Conservation (phyloP, 1,284 basidiomycete species). For the Nidula niveotomentosa region DNA sequence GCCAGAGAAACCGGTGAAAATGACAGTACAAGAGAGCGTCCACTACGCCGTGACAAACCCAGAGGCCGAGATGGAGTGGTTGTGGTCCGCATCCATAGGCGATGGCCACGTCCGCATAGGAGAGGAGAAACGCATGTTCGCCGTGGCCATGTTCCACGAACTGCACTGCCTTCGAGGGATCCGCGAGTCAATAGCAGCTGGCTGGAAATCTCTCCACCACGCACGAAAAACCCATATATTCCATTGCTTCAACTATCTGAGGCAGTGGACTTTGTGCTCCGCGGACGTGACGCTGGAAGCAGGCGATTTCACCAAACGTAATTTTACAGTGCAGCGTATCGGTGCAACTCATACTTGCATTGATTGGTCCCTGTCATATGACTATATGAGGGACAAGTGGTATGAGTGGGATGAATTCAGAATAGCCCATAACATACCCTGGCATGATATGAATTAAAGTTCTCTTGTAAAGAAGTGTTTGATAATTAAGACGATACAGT, state of each 20-base stretch:
- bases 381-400: slow-evolving; percentile 27
- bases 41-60: slow-evolving; percentile 20
- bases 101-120: slow-evolving; percentile 34
- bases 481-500: no score
- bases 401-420: slow-evolving; percentile 26
- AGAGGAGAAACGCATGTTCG: slow-evolving; percentile 26
- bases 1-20: slow-evolving; percentile 16
- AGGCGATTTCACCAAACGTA: slow-evolving; percentile 37
- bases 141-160: slow-evolving; percentile 33
- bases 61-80: slow-evolving; percentile 32
- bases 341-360: slow-evolving; percentile 42
- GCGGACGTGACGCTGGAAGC: slow-evolving; percentile 43
- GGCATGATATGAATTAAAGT: slow-evolving; percentile 13
- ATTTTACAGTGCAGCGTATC: slow-evolving; percentile 33
- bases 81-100: slow-evolving; percentile 28
- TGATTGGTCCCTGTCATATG: slow-evolving; percentile 46
- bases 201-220: slow-evolving; percentile 13
- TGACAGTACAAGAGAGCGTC: slow-evolving; percentile 24
- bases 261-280: slow-evolving; percentile 38
- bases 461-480: background rate
- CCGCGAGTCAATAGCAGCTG: slow-evolving; percentile 20
- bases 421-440: slow-evolving; percentile 18
- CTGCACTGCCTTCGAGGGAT: slow-evolving; percentile 32
- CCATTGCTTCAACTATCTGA: slow-evolving; percentile 45
- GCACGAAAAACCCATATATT: slow-evolving; percentile 29